phyloP scores from a whole-genome alignment of 2,329 filamentous ascomycete genomes.

The Lasiodiplodia sp. region DNA sequence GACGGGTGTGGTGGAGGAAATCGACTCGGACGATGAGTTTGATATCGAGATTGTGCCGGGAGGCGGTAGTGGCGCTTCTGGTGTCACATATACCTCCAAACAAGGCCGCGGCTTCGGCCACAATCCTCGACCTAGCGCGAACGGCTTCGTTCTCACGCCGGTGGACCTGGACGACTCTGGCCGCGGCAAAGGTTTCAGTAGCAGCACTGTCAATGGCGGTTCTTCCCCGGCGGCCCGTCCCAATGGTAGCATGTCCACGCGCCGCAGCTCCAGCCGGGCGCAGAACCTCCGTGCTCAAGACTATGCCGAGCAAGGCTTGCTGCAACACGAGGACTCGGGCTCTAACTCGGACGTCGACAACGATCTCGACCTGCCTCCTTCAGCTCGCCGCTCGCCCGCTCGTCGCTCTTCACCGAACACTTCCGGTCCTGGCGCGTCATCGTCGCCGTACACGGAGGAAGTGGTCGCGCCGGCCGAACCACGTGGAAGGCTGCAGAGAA shows the following conservation, averaged over 20 bases:
- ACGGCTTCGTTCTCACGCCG: constrained; percentile 64
- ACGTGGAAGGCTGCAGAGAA: constrained; percentile 32
- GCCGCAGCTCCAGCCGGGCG: constrained; percentile 60
- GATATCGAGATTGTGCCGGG: constrained; percentile 81
- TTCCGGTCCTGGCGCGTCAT: constrained; percentile 29
- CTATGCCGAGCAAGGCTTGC: constrained; percentile 61
- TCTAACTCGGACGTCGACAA: constrained; percentile 60
- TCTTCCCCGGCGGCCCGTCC: constrained; percentile 45
- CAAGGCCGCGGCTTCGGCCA: constrained; percentile 80
- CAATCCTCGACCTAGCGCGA: constrained; percentile 64
- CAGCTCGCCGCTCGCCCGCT: constrained; percentile 57
- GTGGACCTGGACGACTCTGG: constrained; percentile 48
- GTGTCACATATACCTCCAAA: constrained; percentile 76
- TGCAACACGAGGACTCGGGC: constrained; percentile 56
- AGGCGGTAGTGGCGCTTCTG: constrained; percentile 58
- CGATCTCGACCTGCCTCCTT: constrained; percentile 65
- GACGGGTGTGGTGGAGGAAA: constrained; percentile 94
- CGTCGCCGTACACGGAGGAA: constrained; percentile 48
- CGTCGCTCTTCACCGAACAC: constrained; percentile 42
- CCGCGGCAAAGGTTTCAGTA: constrained; percentile 64
- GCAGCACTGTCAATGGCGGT: constrained; percentile 59
- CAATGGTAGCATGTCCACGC: constrained; percentile 50
- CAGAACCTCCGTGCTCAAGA: constrained; percentile 52
- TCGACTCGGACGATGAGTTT: constrained; percentile 97
- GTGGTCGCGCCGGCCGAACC: constrained; percentile 42